These are phyloP conservation scores for Paecilomyces variotii DNA, from an alignment of 2,329 filamentous ascomycete species.

Conservation along the genomic window DNA sequence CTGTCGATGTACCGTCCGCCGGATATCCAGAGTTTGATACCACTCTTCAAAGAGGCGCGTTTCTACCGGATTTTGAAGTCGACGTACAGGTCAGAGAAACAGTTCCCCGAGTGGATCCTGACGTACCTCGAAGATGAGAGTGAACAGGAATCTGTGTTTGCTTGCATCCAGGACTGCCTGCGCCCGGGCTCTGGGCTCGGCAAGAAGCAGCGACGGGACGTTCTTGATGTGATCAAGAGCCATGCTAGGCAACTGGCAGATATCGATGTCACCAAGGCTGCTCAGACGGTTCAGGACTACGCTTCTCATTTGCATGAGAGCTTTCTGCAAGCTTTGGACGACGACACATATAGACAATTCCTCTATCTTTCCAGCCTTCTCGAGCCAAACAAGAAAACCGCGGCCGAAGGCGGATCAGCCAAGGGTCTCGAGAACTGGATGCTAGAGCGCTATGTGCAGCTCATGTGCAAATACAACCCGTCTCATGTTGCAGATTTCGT, in stretches of 20 bases:
- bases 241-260: constrained; percentile 60
- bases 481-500: constrained; percentile 80
- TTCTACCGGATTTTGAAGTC: constrained; percentile 92
- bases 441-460: constrained; percentile 74
- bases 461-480: constrained; percentile 84
- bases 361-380: constrained; percentile 69
- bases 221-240: constrained; percentile 58
- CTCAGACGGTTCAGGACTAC: constrained; percentile 55
- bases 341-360: constrained; percentile 60
- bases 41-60: constrained; percentile 66
- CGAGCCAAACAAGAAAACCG: constrained; percentile 48
- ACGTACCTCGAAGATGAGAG: constrained; percentile 80
- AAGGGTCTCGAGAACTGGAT: constrained; percentile 49
- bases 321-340: constrained; percentile 54
- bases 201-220: constrained; percentile 63
- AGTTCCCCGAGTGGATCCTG: constrained; percentile 69
- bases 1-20: constrained; percentile 89
- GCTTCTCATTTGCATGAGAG: constrained; percentile 58
- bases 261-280: constrained; percentile 59
- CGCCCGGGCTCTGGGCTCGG: constrained; percentile 55
- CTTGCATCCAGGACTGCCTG: constrained; percentile 68
- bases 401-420: constrained; percentile 22
- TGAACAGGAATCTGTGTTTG: constrained; percentile 67
- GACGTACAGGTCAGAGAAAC: constrained; percentile 69
- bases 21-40: constrained; percentile 66